Conservation (phyloP, 306 rosid genomes). For the Notholithocarpus densiflorus region DNA sequence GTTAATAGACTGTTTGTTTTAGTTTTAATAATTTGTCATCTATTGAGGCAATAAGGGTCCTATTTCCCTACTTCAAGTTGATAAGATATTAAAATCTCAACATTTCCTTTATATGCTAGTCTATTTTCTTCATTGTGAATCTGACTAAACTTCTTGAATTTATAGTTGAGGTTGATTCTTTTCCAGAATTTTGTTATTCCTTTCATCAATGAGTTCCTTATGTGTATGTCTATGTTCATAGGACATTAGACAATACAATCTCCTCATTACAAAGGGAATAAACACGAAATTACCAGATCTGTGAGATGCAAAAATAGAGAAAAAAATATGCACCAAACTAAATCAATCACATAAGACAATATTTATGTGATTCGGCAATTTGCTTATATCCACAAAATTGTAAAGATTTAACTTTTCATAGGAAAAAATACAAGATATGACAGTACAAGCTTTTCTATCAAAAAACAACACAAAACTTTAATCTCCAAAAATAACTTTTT, state of each 20-base stretch:
- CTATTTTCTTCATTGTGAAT: neutral
- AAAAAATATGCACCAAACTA: too few relatives aligned
- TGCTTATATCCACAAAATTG: too few relatives aligned
- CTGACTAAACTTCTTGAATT: neutral
- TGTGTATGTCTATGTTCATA: slow-evolving; percentile 7
- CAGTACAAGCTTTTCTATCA: too few relatives aligned
- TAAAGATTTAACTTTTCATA: too few relatives aligned
- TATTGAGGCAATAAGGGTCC: neutral
- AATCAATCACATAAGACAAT: too few relatives aligned
- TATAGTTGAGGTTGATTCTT: neutral
- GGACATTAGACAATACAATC: slow-evolving; percentile 53
- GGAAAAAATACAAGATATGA: too few relatives aligned
- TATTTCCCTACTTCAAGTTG: neutral
- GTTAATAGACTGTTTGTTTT: too few relatives aligned
- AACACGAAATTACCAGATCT: too few relatives aligned
- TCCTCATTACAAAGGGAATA: slow-evolving; percentile 3
- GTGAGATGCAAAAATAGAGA: too few relatives aligned
- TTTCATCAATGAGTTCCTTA: neutral
- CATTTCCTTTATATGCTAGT: neutral
- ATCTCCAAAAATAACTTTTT: too few relatives aligned
- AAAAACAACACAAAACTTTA: too few relatives aligned
- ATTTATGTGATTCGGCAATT: too few relatives aligned
- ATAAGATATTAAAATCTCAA: neutral
- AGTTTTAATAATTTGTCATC: neutral
- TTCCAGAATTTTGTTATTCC: neutral